A percentile compares a stretch with the other conserved stretches of the same genome.
These are phyloP conservation scores for Dalbergia cultrata DNA, from an alignment of 306 rosid genomes.

Conservation along the genomic window DNA sequence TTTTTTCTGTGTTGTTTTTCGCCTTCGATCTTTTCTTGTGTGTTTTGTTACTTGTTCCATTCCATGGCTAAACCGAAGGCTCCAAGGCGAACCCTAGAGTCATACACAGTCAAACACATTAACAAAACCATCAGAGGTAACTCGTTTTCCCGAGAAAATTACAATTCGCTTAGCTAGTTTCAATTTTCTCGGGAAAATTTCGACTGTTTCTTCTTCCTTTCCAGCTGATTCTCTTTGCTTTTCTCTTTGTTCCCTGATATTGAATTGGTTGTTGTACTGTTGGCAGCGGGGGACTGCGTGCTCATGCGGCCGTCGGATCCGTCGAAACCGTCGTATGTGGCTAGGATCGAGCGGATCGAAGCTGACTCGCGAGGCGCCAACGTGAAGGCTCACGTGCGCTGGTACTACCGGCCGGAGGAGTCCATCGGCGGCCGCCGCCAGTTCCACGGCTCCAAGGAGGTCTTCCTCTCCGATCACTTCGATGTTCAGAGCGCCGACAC, in stretches of 20 bases:
- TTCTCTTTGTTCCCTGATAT: neutral
- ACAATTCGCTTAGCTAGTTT: neutral
- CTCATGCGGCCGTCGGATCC: slow-evolving; percentile 91
- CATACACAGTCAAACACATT: slow-evolving; percentile 90
- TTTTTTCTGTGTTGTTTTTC: slow-evolving; percentile 41
- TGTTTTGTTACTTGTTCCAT: neutral
- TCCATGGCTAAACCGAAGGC: slow-evolving; percentile 90
- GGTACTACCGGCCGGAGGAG: slow-evolving; percentile 99
- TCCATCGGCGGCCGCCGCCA: slow-evolving; percentile 98
- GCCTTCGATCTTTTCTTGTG: slow-evolving; percentile 28
- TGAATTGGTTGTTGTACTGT: neutral
- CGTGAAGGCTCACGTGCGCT: slow-evolving; percentile 88
- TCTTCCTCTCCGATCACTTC: slow-evolving; percentile 91
- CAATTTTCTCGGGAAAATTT: slow-evolving; percentile 12
- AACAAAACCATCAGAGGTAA: slow-evolving; percentile 78
- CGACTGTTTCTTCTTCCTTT: neutral
- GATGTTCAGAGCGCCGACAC: slow-evolving; percentile 95
- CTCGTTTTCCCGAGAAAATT: slow-evolving; percentile 15
- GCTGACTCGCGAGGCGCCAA: slow-evolving; percentile 93
- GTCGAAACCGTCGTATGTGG: slow-evolving; percentile 89
- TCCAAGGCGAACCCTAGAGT: slow-evolving; percentile 91
- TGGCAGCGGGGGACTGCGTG: slow-evolving; percentile 88
- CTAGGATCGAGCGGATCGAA: slow-evolving; percentile 93
- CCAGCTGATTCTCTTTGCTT: neutral
- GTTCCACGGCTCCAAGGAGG: slow-evolving; percentile 96